Evolutionary conservation across 176 grass and related monocot genomes (phyloP).

Genomic region (Saccharum spontaneum): DNA sequence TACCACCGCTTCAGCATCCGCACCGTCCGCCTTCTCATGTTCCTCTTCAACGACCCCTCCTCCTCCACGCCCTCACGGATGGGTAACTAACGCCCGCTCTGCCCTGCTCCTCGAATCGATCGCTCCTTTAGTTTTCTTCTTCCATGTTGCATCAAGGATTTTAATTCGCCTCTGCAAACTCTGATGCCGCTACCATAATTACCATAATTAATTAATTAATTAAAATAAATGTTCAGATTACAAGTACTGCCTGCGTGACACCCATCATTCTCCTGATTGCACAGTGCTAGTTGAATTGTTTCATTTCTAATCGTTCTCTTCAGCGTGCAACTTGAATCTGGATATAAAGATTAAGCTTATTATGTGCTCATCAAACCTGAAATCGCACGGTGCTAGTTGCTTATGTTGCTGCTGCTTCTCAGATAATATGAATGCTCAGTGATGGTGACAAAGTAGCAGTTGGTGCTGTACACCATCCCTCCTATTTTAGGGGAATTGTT

Average conservation of each 20-base stretch:
- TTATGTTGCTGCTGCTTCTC: neutral
- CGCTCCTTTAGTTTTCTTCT: neutral
- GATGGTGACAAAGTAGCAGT: neutral
- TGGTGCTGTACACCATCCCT: neutral
- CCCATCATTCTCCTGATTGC: neutral
- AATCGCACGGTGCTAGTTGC: neutral
- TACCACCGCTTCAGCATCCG: constrained; percentile 74
- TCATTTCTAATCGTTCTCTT: neutral
- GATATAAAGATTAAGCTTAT: neutral
- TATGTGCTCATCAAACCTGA: neutral
- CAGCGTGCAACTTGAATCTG: neutral
- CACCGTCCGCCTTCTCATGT: constrained; percentile 75
- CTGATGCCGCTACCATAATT: neutral
- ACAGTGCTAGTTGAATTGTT: neutral
- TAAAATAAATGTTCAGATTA: neutral
- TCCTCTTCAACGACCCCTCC: constrained; percentile 60
- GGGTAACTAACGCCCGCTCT: constrained; percentile 10
- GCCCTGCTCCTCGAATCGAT: neutral
- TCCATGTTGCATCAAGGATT: neutral
- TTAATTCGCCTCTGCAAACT: neutral
- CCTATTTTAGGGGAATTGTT: neutral
- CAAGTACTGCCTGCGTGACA: neutral
- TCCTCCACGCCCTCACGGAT: constrained; percentile 31
- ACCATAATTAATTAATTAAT: too few species aligned
- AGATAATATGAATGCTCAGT: neutral